Evolutionary conservation across 2,329 filamentous ascomycete genomes (phyloP).

Genomic region (Exophiala sideris): DNA sequence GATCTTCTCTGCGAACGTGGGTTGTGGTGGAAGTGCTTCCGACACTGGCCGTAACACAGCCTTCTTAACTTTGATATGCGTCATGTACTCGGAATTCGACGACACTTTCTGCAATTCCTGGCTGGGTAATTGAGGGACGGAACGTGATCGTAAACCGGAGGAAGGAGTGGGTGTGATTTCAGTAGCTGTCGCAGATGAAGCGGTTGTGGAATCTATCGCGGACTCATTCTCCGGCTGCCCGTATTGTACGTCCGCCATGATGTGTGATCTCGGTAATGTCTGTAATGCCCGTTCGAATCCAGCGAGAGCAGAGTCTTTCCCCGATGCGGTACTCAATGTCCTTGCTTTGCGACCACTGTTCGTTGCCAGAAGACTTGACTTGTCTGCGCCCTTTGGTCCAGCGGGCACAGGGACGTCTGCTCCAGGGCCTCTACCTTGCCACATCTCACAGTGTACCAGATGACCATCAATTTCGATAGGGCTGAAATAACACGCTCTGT

Average conservation of each 20-base stretch:
- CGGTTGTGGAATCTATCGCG: conserved; percentile 36
- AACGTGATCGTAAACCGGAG: conserved; percentile 26
- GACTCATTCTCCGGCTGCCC: conserved; percentile 34
- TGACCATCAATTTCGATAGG: conserved; percentile 70
- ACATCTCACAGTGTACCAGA: conserved; percentile 68
- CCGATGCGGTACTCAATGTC: conserved; percentile 32
- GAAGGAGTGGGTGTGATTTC: conserved; percentile 33
- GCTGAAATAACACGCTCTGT: conserved; percentile 65
- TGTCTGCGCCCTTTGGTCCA: conserved; percentile 24
- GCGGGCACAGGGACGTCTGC: conserved; percentile 63
- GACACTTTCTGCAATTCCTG: conserved; percentile 16
- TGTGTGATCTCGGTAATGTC: conserved; percentile 40
- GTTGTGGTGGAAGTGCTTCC: conserved; percentile 67
- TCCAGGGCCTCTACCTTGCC: conserved; percentile 61
- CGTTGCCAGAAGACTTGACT: conserved; percentile 7
- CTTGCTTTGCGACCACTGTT: conserved; percentile 21
- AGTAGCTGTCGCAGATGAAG: conserved; percentile 41
- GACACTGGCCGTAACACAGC: conserved; percentile 65
- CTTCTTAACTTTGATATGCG: conserved; percentile 64
- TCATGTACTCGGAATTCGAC: conserved; percentile 45
- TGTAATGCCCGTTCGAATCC: conserved; percentile 33
- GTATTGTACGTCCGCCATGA: conserved; percentile 34
- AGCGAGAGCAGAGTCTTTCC: conserved; percentile 30
- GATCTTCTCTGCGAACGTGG: conserved; percentile 61
- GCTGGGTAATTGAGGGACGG: conserved; percentile 22